These are phyloP conservation scores for Pestalotiopsis sp. DNA, from an alignment of 2,329 filamentous ascomycete genomes.

Conservation along the genomic window DNA sequence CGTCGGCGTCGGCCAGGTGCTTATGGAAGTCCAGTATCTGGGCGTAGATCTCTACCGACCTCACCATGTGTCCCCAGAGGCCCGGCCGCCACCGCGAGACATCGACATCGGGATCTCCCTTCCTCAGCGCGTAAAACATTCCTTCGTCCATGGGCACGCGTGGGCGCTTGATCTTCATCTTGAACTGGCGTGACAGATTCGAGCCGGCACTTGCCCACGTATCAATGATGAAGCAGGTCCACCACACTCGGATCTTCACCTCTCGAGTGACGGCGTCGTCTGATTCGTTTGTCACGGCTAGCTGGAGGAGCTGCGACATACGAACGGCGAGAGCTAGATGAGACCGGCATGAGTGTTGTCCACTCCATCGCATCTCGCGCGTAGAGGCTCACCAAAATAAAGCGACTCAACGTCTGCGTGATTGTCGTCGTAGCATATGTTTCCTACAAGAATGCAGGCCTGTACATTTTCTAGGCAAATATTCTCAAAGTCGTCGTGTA, in stretches of 20 bases:
- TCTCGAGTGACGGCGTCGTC: conserved; percentile 31
- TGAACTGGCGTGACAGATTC: conserved; percentile 29
- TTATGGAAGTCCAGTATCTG: conserved; percentile 35
- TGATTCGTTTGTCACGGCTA: conserved; percentile 18
- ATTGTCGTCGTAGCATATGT: conserved; percentile 31
- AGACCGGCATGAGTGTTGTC: background rate
- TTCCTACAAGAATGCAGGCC: conserved; percentile 34
- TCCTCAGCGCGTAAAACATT: conserved; percentile 22
- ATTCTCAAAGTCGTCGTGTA: conserved; percentile 33
- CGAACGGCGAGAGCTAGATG: conserved; percentile 27
- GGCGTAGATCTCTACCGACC: conserved; percentile 32
- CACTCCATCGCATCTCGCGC: background rate
- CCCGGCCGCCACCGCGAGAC: conserved; percentile 22
- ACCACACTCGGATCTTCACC: conserved; percentile 34
- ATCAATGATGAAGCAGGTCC: conserved; percentile 36
- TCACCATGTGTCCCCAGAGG: conserved; percentile 35
- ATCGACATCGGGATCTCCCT: conserved; percentile 24
- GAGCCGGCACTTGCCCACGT: conserved; percentile 36
- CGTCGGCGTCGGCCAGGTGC: conserved; percentile 26
- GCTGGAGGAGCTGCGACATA: conserved; percentile 35
- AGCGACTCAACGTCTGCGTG: conserved; percentile 34
- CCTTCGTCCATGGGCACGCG: conserved; percentile 33
- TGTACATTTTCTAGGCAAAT: conserved; percentile 36
- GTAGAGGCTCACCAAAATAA: conserved; percentile 31
- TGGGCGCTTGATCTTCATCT: background rate